phyloP scores from a whole-genome alignment of 2,329 filamentous ascomycete species.

The Zopfia rhizophila region DNA sequence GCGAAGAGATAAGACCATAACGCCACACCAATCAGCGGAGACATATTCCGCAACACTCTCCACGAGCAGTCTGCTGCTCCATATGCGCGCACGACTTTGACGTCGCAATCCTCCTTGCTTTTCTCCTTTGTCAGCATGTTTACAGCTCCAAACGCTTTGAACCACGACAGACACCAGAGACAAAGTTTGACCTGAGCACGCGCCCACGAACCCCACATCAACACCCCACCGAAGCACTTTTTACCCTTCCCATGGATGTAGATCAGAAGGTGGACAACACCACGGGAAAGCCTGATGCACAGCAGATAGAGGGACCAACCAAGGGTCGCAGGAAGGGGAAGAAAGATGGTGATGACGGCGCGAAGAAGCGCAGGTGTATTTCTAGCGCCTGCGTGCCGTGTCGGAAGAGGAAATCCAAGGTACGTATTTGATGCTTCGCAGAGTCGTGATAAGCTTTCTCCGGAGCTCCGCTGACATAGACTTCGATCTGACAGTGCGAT shows the following conservation, averaged over 20 bases:
- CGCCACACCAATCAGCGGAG: constrained; percentile 1
- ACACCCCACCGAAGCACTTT: background rate
- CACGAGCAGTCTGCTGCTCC: too few species aligned
- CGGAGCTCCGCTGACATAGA: constrained; percentile 25
- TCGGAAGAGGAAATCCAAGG: constrained; percentile 54
- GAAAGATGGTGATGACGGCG: constrained; percentile 52
- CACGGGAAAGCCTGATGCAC: background rate
- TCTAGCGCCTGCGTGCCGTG: constrained; percentile 54
- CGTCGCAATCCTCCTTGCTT: constrained; percentile 16
- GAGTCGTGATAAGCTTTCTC: constrained; percentile 12
- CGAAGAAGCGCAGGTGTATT: constrained; percentile 57
- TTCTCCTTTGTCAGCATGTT: constrained; percentile 31
- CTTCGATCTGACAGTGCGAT: constrained; percentile 71
- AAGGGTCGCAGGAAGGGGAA: constrained; percentile 48
- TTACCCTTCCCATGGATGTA: background rate
- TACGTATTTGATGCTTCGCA: constrained; percentile 33
- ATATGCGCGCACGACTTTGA: constrained; percentile 15
- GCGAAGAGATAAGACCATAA: background rate
- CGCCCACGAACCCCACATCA: constrained; percentile 2
- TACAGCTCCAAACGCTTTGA: constrained; percentile 16
- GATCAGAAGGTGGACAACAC: background rate
- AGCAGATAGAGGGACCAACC: constrained; percentile 4
- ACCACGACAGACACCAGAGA: constrained; percentile 26
- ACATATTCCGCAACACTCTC: too few species aligned
- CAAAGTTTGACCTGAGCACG: too few species aligned